phyloP scores from a whole-genome alignment of 345 rosid species.

The Alliaria petiolata region DNA sequence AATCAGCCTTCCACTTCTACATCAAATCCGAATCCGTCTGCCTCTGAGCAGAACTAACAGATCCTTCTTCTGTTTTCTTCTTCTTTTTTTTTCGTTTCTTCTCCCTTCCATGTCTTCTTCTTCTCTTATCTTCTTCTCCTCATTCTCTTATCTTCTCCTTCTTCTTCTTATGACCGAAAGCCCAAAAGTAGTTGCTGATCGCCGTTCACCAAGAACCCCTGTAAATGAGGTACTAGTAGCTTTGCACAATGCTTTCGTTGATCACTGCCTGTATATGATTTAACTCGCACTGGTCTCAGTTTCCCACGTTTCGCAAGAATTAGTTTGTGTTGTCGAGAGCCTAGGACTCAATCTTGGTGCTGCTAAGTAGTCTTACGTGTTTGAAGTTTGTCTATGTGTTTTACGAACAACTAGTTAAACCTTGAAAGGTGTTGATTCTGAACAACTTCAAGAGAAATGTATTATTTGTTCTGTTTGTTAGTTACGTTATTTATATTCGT shows the following conservation, averaged over 20 bases:
- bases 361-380: neutral
- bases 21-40: too few species aligned
- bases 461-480: too few species aligned
- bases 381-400: neutral
- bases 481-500: neutral
- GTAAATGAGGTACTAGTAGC: constrained; percentile 59
- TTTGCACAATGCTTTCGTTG: neutral
- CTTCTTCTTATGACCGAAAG: too few species aligned
- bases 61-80: too few species aligned
- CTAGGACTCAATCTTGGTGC: neutral
- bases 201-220: constrained; percentile 64
- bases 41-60: too few species aligned
- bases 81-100: too few species aligned
- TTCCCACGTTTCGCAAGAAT: neutral
- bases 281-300: neutral
- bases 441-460: too few species aligned
- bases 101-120: too few species aligned
- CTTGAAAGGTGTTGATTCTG: neutral
- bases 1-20: too few species aligned
- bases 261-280: neutral
- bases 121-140: too few species aligned
- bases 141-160: too few species aligned
- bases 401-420: neutral
- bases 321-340: neutral
- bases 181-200: constrained; percentile 63